Base-by-base conservation (phyloP, 331 rosid species). In the Pyrus hybrid region DNA sequence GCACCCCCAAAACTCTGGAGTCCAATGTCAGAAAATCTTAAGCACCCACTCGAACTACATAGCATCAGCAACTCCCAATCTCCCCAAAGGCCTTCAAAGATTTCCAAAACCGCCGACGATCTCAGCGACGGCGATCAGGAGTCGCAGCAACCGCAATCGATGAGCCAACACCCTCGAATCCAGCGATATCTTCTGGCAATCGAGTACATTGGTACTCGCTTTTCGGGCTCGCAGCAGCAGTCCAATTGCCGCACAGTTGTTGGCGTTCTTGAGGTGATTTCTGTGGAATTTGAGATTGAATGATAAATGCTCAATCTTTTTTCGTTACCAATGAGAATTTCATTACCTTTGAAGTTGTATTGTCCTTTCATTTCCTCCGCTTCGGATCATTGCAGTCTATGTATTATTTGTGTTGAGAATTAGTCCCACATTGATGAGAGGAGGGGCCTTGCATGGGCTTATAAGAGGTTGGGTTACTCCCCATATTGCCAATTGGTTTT, bases 151-250 rank as follows among this genome's bases (percentile, higher is more conserved):
- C 54, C 49, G 8, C 76, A 73, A 76, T 12, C 77, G 58, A 87
- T 84, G 97, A 78, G 30, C 68, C 88, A 62, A 56, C 86, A 84
- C 58, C 79, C 84, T 23, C 75, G 81, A 75, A 82, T 81, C 54
- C 97, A 95, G 74, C 97, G 99, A 11, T 95, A 95, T 78, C 76
- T 95, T 76, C 33, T 95, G 5, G 97, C 99, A 9, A 74, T 92
- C 45, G 99, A 95, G 71, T 95, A 95, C 67, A 85, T 95, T 13
- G 99, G 99, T 4, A 89, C 90, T 84, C 93, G 86, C n/a, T 95
- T 95, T 88, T 90, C 76, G 8, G 99, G 99, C 21, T 95, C 93
- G 17, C 99, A 95, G 93, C 83, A 95, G 76, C 99, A 95, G 81
- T 85, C 81, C 70, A 92, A 74, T 74, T 72, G 70, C 74, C 97